phyloP scores from a whole-genome alignment of 2,329 filamentous ascomycete species.

The Polytolypa hystricis region DNA sequence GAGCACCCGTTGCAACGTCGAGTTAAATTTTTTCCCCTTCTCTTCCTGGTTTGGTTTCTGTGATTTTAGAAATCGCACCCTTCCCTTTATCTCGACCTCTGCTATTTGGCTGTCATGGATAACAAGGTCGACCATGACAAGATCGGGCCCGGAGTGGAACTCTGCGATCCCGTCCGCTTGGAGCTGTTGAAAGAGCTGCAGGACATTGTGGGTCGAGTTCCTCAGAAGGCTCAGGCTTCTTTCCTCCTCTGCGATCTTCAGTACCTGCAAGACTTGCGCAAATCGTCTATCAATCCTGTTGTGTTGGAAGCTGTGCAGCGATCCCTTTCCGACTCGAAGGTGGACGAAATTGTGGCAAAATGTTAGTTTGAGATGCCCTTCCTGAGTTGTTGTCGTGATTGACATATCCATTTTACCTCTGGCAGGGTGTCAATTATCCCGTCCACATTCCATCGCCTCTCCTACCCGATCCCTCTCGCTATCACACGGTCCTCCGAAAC shows the following conservation, averaged over 20 bases:
- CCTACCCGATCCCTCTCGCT: not conserved
- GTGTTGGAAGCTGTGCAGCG: not conserved
- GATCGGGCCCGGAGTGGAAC: conserved; percentile 4
- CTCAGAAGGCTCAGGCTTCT: conserved; percentile 4
- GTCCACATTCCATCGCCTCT: not conserved
- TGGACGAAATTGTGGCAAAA: not conserved
- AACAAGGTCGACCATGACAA: too few relatives aligned
- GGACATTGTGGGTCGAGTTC: not conserved
- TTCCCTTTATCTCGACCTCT: too few relatives aligned
- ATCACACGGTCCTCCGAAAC: not conserved
- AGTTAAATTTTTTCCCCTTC: too few relatives aligned
- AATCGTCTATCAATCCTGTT: not conserved
- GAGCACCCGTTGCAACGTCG: too few relatives aligned
- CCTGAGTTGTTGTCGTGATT: conserved; percentile 1
- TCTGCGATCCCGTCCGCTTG: conserved; percentile 1
- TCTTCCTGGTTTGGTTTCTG: too few relatives aligned
- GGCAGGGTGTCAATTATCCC: not conserved
- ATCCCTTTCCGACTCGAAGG: not conserved
- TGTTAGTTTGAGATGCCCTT: conserved; percentile 1
- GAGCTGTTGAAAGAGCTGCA: conserved; percentile 3
- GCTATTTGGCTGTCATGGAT: too few relatives aligned
- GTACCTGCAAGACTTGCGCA: not conserved
- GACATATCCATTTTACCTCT: not conserved
- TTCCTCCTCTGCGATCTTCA: conserved; percentile 3
- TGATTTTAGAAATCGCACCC: too few relatives aligned